Percentiles rank a stretch among this genome's conserved stretches.
phyloP scores from a whole-genome alignment of 805 yeast genomes.

The Myxozyma monticola region DNA sequence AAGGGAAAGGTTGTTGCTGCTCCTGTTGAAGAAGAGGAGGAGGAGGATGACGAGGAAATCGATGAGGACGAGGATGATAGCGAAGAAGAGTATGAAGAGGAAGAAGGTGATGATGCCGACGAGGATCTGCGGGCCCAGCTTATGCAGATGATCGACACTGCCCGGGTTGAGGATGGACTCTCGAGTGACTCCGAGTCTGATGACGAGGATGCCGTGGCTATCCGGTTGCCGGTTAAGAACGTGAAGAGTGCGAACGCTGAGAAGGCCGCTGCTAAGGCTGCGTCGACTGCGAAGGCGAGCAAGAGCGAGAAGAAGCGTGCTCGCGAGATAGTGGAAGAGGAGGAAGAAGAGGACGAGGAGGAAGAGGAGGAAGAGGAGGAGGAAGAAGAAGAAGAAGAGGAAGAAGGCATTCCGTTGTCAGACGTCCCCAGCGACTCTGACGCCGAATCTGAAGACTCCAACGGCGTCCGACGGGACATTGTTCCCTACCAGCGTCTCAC shows the following conservation, averaged over 20 bases:
- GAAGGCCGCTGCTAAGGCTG: slow-evolving; percentile 40
- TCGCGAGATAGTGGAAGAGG: slow-evolving; percentile 46
- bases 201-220: slow-evolving; percentile 40
- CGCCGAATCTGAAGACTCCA: slow-evolving; percentile 79
- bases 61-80: slow-evolving; percentile 44
- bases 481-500: slow-evolving; percentile 90
- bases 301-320: slow-evolving; percentile 36
- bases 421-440: slow-evolving; percentile 37
- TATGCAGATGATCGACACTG: slow-evolving; percentile 32
- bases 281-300: slow-evolving; percentile 36
- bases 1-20: not conserved
- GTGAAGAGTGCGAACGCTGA: slow-evolving; percentile 57
- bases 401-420: slow-evolving; percentile 42
- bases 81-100: slow-evolving; percentile 17
- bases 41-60: slow-evolving; percentile 46
- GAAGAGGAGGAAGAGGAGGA: slow-evolving; percentile 49
- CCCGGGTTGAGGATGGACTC: slow-evolving; percentile 34
- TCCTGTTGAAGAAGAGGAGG: slow-evolving; percentile 6
- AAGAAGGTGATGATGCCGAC: slow-evolving; percentile 33
- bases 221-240: slow-evolving; percentile 49
- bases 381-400: slow-evolving; percentile 52
- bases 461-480: slow-evolving; percentile 93
- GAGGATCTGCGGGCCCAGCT: slow-evolving; percentile 38
- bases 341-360: slow-evolving; percentile 46
- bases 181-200: slow-evolving; percentile 37